These are phyloP conservation scores for Saturnispora bothae DNA, from an alignment of 805 yeast species.

Conservation along the genomic window DNA sequence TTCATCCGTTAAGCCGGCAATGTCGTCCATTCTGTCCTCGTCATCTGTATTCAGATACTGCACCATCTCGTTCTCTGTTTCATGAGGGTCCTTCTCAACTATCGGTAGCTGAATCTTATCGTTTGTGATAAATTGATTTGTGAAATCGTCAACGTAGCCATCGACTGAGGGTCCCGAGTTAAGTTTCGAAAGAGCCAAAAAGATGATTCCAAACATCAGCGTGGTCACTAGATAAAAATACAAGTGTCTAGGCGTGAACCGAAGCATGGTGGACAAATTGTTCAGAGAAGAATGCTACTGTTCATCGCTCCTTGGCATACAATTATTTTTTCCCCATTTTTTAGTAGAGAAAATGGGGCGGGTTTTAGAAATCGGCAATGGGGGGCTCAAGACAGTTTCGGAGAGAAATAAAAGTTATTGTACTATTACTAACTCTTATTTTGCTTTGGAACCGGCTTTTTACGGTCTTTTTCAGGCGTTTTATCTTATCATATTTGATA, in stretches of 20 bases:
- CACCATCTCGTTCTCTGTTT: conserved; percentile 1
- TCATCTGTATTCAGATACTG: conserved; percentile 1
- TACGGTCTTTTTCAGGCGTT: too few relatives aligned
- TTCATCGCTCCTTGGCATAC: too few relatives aligned
- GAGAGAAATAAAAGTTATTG: too few relatives aligned
- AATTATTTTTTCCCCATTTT: too few relatives aligned
- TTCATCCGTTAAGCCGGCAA: conserved; percentile 12
- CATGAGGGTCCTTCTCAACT: conserved; percentile 4
- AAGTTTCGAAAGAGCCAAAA: too few relatives aligned
- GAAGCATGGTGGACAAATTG: background rate
- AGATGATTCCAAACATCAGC: background rate
- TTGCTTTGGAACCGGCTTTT: too few relatives aligned
- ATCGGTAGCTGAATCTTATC: conserved; percentile 1
- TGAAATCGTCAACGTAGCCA: conserved; percentile 5
- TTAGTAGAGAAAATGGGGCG: too few relatives aligned
- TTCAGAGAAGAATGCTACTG: background rate
- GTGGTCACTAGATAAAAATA: conserved; percentile 1
- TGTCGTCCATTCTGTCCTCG: conserved; percentile 1
- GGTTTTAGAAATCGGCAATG: too few relatives aligned
- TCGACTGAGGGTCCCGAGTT: background rate
- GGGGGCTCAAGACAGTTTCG: too few relatives aligned
- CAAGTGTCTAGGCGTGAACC: conserved; percentile 6
- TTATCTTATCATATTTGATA: too few relatives aligned
- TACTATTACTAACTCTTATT: too few relatives aligned
- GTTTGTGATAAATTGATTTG: background rate